phyloP scores from a whole-genome alignment of 257 asterid genomes.

The Primulina eburnea region DNA sequence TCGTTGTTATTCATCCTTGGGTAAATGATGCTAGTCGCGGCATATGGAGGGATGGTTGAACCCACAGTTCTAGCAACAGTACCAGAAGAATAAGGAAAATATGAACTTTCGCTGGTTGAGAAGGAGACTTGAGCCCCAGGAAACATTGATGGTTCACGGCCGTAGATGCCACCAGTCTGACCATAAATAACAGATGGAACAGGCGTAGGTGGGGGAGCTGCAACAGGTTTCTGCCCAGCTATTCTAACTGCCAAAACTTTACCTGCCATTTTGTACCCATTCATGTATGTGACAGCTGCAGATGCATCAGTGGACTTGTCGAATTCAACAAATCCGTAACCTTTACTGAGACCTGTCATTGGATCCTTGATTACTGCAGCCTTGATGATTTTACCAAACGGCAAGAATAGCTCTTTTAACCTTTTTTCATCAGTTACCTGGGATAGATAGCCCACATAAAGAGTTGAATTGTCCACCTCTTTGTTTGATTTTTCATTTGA shows the following conservation, averaged over 20 bases:
- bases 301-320: slow-evolving; percentile 28
- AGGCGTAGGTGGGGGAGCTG: slow-evolving; percentile 11
- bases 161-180: slow-evolving; percentile 7
- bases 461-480: slow-evolving; percentile 26
- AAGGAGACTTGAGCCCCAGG: slow-evolving; percentile 19
- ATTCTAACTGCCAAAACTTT: slow-evolving; percentile 33
- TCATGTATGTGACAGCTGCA: slow-evolving; percentile 33
- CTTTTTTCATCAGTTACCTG: slow-evolving; percentile 22
- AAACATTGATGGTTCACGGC: slow-evolving; percentile 5
- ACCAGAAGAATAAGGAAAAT: slow-evolving; percentile 4
- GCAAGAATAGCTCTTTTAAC: slow-evolving; percentile 34
- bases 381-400: slow-evolving; percentile 31
- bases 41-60: slow-evolving; percentile 1
- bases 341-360: slow-evolving; percentile 35
- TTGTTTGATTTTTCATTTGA: background rate
- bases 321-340: slow-evolving; percentile 38
- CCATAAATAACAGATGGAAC: background rate
- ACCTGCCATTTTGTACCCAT: slow-evolving; percentile 34
- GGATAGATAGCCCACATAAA: slow-evolving; percentile 34
- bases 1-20: slow-evolving; percentile 1
- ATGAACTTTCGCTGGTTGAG: background rate
- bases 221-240: slow-evolving; percentile 26
- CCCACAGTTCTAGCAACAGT: slow-evolving; percentile 9
- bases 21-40: background rate
- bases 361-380: slow-evolving; percentile 30